A percentile compares a stretch with the other conserved stretches of the same genome.
These are phyloP conservation scores for Acanthamoeba rhysodes DNA, from an alignment of 208 protist genomes.

Conservation along the genomic window DNA sequence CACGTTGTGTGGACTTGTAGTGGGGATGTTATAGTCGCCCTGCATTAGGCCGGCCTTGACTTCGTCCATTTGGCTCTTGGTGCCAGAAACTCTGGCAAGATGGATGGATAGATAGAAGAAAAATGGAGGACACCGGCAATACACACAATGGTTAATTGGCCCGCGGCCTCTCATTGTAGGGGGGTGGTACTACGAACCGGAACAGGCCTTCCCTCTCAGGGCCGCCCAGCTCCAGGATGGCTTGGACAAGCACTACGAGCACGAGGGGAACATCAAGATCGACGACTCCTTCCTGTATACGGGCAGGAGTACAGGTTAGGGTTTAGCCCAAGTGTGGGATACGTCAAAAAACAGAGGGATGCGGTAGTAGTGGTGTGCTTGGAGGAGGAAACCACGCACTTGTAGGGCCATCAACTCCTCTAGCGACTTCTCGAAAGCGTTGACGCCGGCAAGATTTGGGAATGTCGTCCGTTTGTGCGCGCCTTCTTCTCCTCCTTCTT, in stretches of 20 bases:
- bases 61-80: slow-evolving; percentile 65
- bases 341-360: too few species aligned
- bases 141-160: too few species aligned
- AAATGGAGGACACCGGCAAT: too few species aligned
- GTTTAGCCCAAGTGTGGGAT: too few species aligned
- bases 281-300: not conserved
- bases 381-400: not conserved
- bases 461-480: not conserved
- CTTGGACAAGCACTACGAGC: not conserved
- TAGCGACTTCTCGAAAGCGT: slow-evolving; percentile 26
- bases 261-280: slow-evolving; percentile 38
- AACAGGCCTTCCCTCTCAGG: slow-evolving; percentile 48
- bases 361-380: too few species aligned
- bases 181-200: not conserved
- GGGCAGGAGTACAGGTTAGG: too few species aligned
- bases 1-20: slow-evolving; percentile 56
- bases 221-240: slow-evolving; percentile 46
- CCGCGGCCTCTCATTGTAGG: too few species aligned
- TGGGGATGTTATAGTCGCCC: slow-evolving; percentile 59
- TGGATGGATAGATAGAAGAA: too few species aligned
- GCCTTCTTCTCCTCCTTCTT: not conserved
- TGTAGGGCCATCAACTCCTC: slow-evolving; percentile 38
- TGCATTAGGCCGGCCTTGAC: slow-evolving; percentile 22
- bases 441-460: slow-evolving; percentile 7
- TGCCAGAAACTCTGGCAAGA: slow-evolving; percentile 37